These are phyloP conservation scores for Microbotryum saponariae DNA, from an alignment of 1,284 basidiomycete species.

Conservation along the genomic window DNA sequence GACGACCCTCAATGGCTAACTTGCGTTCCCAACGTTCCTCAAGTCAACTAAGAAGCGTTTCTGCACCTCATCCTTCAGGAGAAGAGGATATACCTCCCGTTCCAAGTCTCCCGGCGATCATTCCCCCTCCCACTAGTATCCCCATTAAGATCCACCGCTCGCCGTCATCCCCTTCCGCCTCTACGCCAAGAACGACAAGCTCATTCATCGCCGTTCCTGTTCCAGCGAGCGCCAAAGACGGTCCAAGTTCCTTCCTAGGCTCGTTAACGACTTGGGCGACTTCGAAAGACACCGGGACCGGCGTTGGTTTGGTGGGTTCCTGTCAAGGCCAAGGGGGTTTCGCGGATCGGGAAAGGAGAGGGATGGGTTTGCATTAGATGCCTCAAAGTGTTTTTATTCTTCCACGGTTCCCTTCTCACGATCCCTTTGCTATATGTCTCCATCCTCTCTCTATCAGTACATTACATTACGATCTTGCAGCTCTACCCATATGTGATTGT, in stretches of 20 bases:
- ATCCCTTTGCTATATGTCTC: too few relatives aligned
- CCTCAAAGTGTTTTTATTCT: too few relatives aligned
- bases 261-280: slow-evolving; percentile 1
- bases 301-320: too few relatives aligned
- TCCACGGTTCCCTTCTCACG: too few relatives aligned
- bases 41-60: not conserved
- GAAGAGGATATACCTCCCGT: not conserved
- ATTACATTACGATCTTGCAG: too few relatives aligned
- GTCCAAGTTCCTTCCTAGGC: slow-evolving; percentile 3
- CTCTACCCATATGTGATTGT: not conserved
- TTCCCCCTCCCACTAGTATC: not conserved
- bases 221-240: not conserved
- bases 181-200: not conserved
- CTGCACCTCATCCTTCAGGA: not conserved
- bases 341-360: too few relatives aligned
- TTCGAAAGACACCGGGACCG: too few relatives aligned
- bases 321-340: too few relatives aligned
- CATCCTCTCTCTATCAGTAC: too few relatives aligned
- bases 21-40: not conserved
- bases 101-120: not conserved
- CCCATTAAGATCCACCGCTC: slow-evolving; percentile 1
- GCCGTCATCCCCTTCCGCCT: not conserved
- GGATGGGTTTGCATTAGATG: too few relatives aligned
- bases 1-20: not conserved
- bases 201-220: not conserved